Base-by-base conservation (phyloP, 345 rosid genomes). In the Noccaea bulbosa region DNA sequence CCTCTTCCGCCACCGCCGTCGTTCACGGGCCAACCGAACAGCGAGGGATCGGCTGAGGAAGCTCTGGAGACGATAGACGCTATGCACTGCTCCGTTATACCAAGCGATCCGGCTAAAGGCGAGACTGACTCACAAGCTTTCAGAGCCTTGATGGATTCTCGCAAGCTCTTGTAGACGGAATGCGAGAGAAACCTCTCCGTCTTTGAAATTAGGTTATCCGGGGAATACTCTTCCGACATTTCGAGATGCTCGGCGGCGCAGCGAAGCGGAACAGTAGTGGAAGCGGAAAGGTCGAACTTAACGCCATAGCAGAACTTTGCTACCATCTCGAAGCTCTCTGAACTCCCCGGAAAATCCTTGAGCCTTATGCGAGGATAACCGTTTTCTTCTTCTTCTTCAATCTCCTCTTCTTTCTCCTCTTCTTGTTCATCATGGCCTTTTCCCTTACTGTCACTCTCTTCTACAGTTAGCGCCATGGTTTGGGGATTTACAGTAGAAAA, bases 281-380 rank as follows among this genome's bases (percentile, higher is more conserved):
- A 78, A 62, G 95, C 69, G 4, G 91, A 77, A 56, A 94, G 77
- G 34, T 89, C 99, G 71, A 89, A 45, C 75, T 86, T 94, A 55
- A 91, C 93, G 16, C 97, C 97, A 75, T 94, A 94, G 78, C 96
- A 94, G 84, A 89, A 94, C 86, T 89, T 94, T 8, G 95, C 91
- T 17, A 84, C 88, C 85, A 84, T 60, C 84, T 94, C 96, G 76
- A 94, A 94, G 8, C 91, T 77, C 56, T 88, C 91, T 9, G 97
- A 88, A 22, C 99, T 90, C 4, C 99, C 97, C 2, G 99, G 99
- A 32, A 94, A 91, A 37, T 84, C 95, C 47, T 74, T 79, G 10
- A 94, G 87, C 12, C 65, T 47, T 33, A 94, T 77, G 63, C 81
- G 87, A 55, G 85, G 84, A 32, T 70, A 74, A 22, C 58, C 76